These are phyloP conservation scores for Ceratobasidium sp. DNA, from an alignment of 1,284 basidiomycete species.

Conservation along the genomic window DNA sequence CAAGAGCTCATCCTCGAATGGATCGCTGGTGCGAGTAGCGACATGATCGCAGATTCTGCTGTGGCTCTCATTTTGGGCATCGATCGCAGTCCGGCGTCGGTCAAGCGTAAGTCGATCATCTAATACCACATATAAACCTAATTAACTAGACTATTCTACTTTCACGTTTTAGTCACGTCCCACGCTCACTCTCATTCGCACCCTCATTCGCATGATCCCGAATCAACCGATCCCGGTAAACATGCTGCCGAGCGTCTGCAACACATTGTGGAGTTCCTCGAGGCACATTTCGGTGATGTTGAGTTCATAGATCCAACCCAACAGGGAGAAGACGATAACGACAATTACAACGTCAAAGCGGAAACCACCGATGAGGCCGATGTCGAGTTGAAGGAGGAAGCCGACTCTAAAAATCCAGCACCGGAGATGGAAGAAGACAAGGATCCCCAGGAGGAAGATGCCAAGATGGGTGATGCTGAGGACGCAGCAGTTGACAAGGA, in stretches of 20 bases:
- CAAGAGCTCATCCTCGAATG: slow-evolving; percentile 92
- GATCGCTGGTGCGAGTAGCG: slow-evolving; percentile 94
- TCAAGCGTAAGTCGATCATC: slow-evolving; percentile 77
- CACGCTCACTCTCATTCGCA: slow-evolving; percentile 61
- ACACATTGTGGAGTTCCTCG: slow-evolving; percentile 88
- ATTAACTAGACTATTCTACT: slow-evolving; percentile 20
- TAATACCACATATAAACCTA: not conserved
- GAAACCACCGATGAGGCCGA: slow-evolving; percentile 13
- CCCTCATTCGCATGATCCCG: slow-evolving; percentile 60
- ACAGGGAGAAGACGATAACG: not conserved
- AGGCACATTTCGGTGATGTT: slow-evolving; percentile 95
- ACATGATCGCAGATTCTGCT: slow-evolving; percentile 98
- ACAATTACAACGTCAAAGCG: not conserved
- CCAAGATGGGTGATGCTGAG: slow-evolving; percentile 54
- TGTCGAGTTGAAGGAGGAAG: too few relatives aligned
- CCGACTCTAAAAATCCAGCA: not conserved
- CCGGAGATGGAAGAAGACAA: not conserved
- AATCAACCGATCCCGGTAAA: slow-evolving; percentile 28
- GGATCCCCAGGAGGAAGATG: slow-evolving; percentile 52
- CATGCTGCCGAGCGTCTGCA: slow-evolving; percentile 73
- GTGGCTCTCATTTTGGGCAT: slow-evolving; percentile 93
- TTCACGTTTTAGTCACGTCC: slow-evolving; percentile 69
- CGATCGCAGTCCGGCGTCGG: slow-evolving; percentile 94
- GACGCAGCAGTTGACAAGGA: not conserved
- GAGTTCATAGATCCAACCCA: slow-evolving; percentile 70